Base-by-base conservation (phyloP, 2,329 filamentous ascomycete species). In the Colletotrichum viniferum region DNA sequence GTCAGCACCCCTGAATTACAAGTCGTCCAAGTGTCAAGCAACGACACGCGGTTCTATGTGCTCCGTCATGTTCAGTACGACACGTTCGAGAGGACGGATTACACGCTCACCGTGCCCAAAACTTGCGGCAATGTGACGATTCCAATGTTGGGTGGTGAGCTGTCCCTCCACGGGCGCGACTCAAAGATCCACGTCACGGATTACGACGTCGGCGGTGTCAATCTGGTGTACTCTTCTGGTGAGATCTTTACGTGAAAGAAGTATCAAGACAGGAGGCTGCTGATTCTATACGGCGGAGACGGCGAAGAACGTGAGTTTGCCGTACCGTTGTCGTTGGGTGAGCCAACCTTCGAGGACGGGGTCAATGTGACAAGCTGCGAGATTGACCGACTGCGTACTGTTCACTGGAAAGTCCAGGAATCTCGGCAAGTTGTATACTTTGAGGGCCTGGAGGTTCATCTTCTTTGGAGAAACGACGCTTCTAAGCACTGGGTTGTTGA, bases 181-280 rank as follows among this genome's bases (percentile, higher is more conserved):
- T 91, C 90, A 2, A 93, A 89, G 81, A 87, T 92, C 72, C 90
- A 92, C 78, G 90, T 93, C 14, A 91, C 88, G 8, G 90, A 94
- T 79, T 94, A 93, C 76, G 85, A 90, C 56, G 83, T 94, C 65
- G 90, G 89, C 2, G 87, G 87, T 24, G 82, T 87, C 12, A 90
- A 87, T 6, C 81, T 94, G n/a, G 83, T 93, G 2, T 94, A 94
- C 83, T 93, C 90, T 2, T 91, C 92, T 10, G 91, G 91, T 1
- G 92, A 94, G 79, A 88, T 94, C 69, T 91, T 91, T 77, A 93
- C 91, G 0, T 92, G 91, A 88, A 92, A 94, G 81, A 87, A 90
- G 77, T 91, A 92, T 76, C 86, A 85, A 2, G 83, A 88, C 61
- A 89, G 88, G 80, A 91, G 89, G 21, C 87, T 90, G 1, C 81